Evolutionary conservation across 768 basidiomycete genomes (phyloP).

Genomic region (Lactarius tabidus): DNA sequence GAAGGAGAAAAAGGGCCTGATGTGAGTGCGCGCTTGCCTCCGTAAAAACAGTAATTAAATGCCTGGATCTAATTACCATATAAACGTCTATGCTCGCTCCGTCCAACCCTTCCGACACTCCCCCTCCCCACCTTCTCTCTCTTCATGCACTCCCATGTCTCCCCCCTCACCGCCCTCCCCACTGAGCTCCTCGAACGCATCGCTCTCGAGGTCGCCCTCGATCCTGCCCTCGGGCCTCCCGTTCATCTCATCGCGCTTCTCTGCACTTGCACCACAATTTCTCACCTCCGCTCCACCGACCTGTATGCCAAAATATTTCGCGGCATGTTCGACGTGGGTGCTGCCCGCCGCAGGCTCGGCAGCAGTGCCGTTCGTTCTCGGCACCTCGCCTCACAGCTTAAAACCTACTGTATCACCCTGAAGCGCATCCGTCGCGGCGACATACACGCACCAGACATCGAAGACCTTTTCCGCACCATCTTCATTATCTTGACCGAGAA

Average conservation of each 20-base stretch:
- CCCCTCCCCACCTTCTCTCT: not conserved
- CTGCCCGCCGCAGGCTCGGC: slow-evolving; percentile 49
- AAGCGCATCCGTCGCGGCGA: slow-evolving; percentile 33
- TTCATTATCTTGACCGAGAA: slow-evolving; percentile 61
- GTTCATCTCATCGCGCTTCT: slow-evolving; percentile 46
- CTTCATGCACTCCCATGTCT: not conserved
- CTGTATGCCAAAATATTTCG: slow-evolving; percentile 55
- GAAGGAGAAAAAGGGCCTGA: not conserved
- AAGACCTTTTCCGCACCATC: slow-evolving; percentile 44
- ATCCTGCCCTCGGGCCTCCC: slow-evolving; percentile 45
- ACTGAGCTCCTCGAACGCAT: slow-evolving; percentile 49
- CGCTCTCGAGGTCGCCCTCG: slow-evolving; percentile 44
- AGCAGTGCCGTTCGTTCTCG: slow-evolving; percentile 37
- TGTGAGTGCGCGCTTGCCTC: not conserved
- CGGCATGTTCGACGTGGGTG: slow-evolving; percentile 51
- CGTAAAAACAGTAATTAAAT: slow-evolving; percentile 7
- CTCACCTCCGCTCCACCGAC: slow-evolving; percentile 29
- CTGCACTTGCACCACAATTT: slow-evolving; percentile 39
- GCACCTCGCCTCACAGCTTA: slow-evolving; percentile 39
- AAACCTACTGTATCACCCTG: slow-evolving; percentile 35
- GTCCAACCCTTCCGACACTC: slow-evolving; percentile 10
- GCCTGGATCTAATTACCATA: slow-evolving; percentile 13
- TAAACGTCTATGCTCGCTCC: slow-evolving; percentile 19
- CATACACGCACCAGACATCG: slow-evolving; percentile 29
- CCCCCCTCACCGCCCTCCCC: slow-evolving; percentile 33